Conservation (phyloP, 2,329 filamentous ascomycete genomes). For the Ophioceras dolichostomum region DNA sequence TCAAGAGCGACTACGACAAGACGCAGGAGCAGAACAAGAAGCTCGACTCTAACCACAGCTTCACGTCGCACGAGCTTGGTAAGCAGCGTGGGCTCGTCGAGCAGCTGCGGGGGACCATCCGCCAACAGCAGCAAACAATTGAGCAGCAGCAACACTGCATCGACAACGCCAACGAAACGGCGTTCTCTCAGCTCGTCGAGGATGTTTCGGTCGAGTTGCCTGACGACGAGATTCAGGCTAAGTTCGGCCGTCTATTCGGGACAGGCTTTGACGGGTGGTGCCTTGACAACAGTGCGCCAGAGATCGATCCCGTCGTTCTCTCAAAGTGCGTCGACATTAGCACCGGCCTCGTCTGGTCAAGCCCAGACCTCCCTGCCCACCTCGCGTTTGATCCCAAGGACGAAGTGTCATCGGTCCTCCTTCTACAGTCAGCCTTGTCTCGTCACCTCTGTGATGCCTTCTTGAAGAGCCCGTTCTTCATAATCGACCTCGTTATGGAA, state of each 20-base stretch:
- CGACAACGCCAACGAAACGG: not conserved
- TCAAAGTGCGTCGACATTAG: no score
- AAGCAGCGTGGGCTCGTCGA: no score
- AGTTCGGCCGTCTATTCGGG: not conserved
- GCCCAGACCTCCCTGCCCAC: not conserved
- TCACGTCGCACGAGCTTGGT: no score
- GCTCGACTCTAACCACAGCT: no score
- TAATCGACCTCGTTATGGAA: no score
- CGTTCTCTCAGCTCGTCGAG: not conserved
- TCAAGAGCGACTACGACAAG: no score
- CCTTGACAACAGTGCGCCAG: no score
- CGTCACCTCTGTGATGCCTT: not conserved
- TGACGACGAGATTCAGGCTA: not conserved
- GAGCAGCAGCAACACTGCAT: not conserved
- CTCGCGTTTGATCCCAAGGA: not conserved
- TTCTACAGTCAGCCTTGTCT: not conserved
- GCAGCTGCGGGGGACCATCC: not conserved
- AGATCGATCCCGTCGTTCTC: no score
- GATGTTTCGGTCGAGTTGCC: constrained; percentile 1
- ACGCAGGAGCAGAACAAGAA: no score
- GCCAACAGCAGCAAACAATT: not conserved
- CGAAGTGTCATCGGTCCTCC: not conserved
- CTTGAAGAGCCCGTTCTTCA: constrained; percentile 1
- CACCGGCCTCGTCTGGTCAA: not conserved
- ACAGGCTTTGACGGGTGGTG: not conserved